Evolutionary conservation across 1,284 basidiomycete genomes (phyloP).

Genomic region (Agaricales sp.): DNA sequence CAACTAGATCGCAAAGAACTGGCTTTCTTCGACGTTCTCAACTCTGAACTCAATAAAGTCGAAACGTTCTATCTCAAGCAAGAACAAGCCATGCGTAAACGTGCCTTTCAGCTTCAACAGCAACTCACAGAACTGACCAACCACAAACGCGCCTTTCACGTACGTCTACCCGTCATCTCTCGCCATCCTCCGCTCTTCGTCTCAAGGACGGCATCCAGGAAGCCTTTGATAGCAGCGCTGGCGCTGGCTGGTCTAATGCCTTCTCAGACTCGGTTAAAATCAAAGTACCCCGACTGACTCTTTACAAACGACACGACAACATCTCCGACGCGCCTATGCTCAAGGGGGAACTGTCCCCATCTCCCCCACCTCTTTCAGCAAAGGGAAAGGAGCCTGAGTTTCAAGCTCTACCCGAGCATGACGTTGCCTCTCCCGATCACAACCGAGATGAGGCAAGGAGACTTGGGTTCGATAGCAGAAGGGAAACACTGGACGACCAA

Average conservation of each 20-base stretch:
- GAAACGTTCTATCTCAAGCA: slow-evolving; percentile 73
- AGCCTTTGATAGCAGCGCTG: not conserved
- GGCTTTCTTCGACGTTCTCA: slow-evolving; percentile 68
- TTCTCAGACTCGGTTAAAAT: slow-evolving; percentile 10
- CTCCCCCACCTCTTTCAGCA: not conserved
- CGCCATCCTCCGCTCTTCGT: not conserved
- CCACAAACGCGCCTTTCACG: slow-evolving; percentile 61
- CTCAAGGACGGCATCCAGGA: not conserved
- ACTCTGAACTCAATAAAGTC: slow-evolving; percentile 72
- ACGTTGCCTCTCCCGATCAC: not conserved
- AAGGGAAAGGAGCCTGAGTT: not conserved
- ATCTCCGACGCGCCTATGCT: not conserved
- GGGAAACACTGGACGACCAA: not conserved
- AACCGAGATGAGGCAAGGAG: not conserved
- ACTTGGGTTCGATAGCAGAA: not conserved
- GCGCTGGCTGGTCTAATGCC: not conserved
- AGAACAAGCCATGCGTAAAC: slow-evolving; percentile 56
- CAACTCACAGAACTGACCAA: slow-evolving; percentile 71
- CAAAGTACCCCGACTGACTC: slow-evolving; percentile 10
- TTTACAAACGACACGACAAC: not conserved
- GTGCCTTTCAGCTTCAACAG: slow-evolving; percentile 40
- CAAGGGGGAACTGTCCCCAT: not conserved
- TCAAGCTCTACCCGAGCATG: not conserved
- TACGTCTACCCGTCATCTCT: slow-evolving; percentile 16
- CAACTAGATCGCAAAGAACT: slow-evolving; percentile 49